Evolutionary conservation across 805 yeast species (phyloP), one percentile per base, ranked within the genome.

Genomic region (Candida xiaguanensis): DNA sequence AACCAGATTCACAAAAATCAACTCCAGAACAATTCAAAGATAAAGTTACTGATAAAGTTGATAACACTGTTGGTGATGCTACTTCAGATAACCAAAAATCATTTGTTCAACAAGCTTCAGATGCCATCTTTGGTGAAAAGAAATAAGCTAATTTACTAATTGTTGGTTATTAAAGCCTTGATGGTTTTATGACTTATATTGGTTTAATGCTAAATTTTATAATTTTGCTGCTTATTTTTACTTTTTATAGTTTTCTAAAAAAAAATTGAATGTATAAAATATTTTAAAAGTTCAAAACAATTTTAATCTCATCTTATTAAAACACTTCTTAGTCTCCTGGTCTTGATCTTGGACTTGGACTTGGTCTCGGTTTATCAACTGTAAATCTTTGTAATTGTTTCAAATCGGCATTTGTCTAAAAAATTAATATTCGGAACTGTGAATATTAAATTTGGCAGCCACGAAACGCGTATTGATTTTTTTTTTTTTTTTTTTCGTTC

Each of bases 1-100:
- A 56, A 53, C 74, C 74, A 51, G 68, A 68, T 53, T 57, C 63
- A 40, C 59, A 65, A 51, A 68, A 68, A 63, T 45, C 63, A 33
- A 55, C 65, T 38, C 44, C 52, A 18, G 72, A 64, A 52, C 56
- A 59, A 45, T 52, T 52, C 32, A 63, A 57, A 54, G 73, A 67
- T 59, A 52, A 53, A 43, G 61, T 65, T 35, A 56, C 67, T 38
- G 70, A 61, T 50, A 51, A 40, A 28, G 42, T 55, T 28, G 74
- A 68, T 58, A 56, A 58, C 47, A 50, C 55, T 42, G 63, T 56
- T 51, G 72, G 72, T 42, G 59, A 59, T 50, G 49, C 50, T 53
- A 55, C 64, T 42, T 46, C 63, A 36, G 51, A 52, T 29, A 57
- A 63, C 33, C 61, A 62, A 52, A 68, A 67, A 58, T 58, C 70